These are phyloP conservation scores for Tricholoma sp. DNA, from an alignment of 768 basidiomycete species.

Conservation along the genomic window DNA sequence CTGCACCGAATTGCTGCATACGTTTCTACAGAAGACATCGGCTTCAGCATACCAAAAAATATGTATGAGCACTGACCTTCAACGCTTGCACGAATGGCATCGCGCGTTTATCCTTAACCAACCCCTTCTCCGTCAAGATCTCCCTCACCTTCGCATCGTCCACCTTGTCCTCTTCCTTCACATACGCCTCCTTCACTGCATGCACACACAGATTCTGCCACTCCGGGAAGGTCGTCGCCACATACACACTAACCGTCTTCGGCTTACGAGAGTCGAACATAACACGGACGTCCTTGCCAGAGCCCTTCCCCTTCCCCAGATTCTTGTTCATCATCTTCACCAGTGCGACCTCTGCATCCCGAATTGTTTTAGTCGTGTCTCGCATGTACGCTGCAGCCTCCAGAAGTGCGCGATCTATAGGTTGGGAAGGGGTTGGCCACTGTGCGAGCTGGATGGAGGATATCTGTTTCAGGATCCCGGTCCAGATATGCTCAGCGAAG, in stretches of 20 bases:
- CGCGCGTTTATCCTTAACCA: slow-evolving; percentile 92
- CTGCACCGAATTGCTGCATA: slow-evolving; percentile 68
- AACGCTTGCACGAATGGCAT: slow-evolving; percentile 95
- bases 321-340: slow-evolving; percentile 78
- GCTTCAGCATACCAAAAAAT: slow-evolving; percentile 49
- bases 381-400: slow-evolving; percentile 86
- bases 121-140: slow-evolving; percentile 58
- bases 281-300: slow-evolving; percentile 29
- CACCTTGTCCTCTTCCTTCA: slow-evolving; percentile 52
- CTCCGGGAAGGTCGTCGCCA: slow-evolving; percentile 84
- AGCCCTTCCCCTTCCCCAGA: slow-evolving; percentile 51
- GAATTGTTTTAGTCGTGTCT: slow-evolving; percentile 82
- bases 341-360: slow-evolving; percentile 78
- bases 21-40: slow-evolving; percentile 53
- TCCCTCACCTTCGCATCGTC: slow-evolving; percentile 80
- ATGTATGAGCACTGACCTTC: slow-evolving; percentile 55
- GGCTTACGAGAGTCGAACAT: slow-evolving; percentile 81
- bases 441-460: slow-evolving; percentile 76
- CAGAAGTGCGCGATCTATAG: slow-evolving; percentile 61
- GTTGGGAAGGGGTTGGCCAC: slow-evolving; percentile 67
- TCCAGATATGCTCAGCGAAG: slow-evolving; percentile 90
- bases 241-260: slow-evolving; percentile 84
- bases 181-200: slow-evolving; percentile 65
- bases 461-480: slow-evolving; percentile 62
- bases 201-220: slow-evolving; percentile 90